Conservation (phyloP, 257 asterid genomes). For the Leonotis leonurus region DNA sequence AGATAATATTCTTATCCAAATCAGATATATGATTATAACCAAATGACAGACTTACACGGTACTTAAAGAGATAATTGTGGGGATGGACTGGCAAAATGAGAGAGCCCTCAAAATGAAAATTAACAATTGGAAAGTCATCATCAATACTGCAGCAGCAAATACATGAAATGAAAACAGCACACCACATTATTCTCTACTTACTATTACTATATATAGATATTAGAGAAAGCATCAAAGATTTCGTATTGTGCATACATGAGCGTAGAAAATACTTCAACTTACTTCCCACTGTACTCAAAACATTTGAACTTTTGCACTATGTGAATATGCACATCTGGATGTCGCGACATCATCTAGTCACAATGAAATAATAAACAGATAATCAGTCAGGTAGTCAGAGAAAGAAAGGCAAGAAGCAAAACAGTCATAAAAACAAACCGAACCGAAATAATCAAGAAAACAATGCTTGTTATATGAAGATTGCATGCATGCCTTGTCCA, state of each 20-base stretch:
- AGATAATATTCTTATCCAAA: background rate
- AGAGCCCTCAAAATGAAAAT: slow-evolving; percentile 56
- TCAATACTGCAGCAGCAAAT: slow-evolving; percentile 54
- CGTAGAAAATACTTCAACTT: slow-evolving; percentile 22
- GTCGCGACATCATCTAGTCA: slow-evolving; percentile 50
- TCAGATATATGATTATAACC: background rate
- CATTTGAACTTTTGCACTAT: slow-evolving; percentile 56
- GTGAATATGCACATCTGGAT: slow-evolving; percentile 50
- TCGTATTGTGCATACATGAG: background rate
- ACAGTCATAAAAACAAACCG: background rate
- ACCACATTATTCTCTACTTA: background rate
- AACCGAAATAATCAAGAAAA: slow-evolving; percentile 9
- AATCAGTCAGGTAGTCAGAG: background rate
- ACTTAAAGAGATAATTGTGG: slow-evolving; percentile 62
- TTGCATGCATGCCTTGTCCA: slow-evolving; percentile 34
- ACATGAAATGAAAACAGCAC: slow-evolving; percentile 11
- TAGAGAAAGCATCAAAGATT: background rate
- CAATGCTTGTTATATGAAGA: background rate
- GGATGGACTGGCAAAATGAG: slow-evolving; percentile 68
- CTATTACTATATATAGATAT: too few species aligned
- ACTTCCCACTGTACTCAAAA: slow-evolving; percentile 54
- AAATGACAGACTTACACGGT: slow-evolving; percentile 62
- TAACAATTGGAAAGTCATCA: slow-evolving; percentile 82
- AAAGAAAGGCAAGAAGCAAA: background rate
- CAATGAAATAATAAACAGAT: slow-evolving; percentile 3